Percentiles rank a stretch among this genome's conserved stretches.
Conservation (phyloP, 2,329 filamentous ascomycete species). For the Teratosphaeria gauchensis region DNA sequence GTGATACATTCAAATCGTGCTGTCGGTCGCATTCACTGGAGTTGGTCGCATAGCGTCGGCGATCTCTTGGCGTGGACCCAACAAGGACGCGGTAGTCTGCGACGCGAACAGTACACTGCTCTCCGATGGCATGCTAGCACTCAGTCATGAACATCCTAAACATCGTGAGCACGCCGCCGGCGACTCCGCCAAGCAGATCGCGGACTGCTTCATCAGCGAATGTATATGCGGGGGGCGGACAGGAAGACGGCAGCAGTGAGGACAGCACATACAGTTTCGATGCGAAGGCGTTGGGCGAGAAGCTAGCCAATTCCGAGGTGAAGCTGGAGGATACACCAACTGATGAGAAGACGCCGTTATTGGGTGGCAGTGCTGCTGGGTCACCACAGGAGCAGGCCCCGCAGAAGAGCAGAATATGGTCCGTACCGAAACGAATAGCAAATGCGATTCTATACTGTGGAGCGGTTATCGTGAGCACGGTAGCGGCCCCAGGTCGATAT, state of each 20-base stretch:
- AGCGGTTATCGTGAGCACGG: constrained; percentile 65
- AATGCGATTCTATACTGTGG: constrained; percentile 65
- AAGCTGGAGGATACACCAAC: constrained; percentile 6
- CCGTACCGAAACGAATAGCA: constrained; percentile 48
- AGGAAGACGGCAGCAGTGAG: constrained; percentile 4
- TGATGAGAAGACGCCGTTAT: constrained; percentile 62
- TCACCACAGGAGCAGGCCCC: neutral
- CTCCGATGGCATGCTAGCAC: constrained; percentile 7
- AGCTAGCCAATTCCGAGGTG: constrained; percentile 1
- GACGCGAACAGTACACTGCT: neutral
- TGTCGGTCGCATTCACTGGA: neutral
- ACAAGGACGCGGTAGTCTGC: neutral
- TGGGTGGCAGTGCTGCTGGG: constrained; percentile 29
- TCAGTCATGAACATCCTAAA: constrained; percentile 90
- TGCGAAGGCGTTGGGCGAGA: constrained; percentile 15
- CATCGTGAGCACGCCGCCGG: constrained; percentile 70
- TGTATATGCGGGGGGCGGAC: constrained; percentile 6
- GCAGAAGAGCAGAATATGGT: constrained; percentile 11
- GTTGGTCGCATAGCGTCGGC: neutral
- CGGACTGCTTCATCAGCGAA: constrained; percentile 27
- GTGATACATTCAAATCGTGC: neutral
- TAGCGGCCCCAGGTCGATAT: constrained; percentile 73
- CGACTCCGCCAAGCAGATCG: constrained; percentile 45
- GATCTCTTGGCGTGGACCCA: neutral
- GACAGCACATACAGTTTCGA: constrained; percentile 8